A percentile compares a stretch with the other conserved stretches of the same genome.
These are phyloP conservation scores for Saxophila tyrrhenica DNA, from an alignment of 495 filamentous ascomycete genomes.

Conservation along the genomic window DNA sequence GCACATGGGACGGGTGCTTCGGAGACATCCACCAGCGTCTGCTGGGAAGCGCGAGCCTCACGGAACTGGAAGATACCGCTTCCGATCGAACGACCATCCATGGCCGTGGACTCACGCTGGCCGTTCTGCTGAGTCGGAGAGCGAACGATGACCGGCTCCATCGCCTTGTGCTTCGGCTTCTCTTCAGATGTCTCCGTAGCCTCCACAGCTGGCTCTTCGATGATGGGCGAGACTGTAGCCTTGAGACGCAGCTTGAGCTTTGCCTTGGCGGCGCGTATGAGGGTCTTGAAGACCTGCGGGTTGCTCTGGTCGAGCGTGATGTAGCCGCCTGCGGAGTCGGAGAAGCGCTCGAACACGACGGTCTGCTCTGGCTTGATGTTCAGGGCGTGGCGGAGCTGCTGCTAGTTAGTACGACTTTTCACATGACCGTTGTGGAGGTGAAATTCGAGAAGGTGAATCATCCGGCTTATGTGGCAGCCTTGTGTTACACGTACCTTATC, in stretches of 20 bases:
- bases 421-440: neutral
- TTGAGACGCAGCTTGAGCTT: conserved; percentile 94
- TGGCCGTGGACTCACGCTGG: conserved; percentile 11
- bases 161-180: neutral
- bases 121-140: neutral
- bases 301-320: conserved; percentile 70
- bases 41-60: conserved; percentile 20
- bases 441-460: neutral
- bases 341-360: conserved; percentile 84
- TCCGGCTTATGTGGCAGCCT: conserved; percentile 3
- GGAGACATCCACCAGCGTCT: conserved; percentile 16
- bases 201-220: conserved; percentile 8
- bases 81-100: conserved; percentile 14
- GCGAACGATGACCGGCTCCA: conserved; percentile 17
- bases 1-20: conserved; percentile 27
- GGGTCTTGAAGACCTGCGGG: conserved; percentile 81
- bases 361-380: conserved; percentile 54
- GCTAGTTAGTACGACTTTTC: neutral
- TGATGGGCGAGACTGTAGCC: conserved; percentile 40
- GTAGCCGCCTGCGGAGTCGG: conserved; percentile 78
- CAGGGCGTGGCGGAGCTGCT: conserved; percentile 65
- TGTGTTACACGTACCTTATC: conserved; percentile 59
- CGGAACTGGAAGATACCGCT: conserved; percentile 23
- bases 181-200: neutral
- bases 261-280: conserved; percentile 92